These are phyloP conservation scores for Schizonepeta tenuifolia DNA, from an alignment of 257 asterid genomes.

Conservation along the genomic window DNA sequence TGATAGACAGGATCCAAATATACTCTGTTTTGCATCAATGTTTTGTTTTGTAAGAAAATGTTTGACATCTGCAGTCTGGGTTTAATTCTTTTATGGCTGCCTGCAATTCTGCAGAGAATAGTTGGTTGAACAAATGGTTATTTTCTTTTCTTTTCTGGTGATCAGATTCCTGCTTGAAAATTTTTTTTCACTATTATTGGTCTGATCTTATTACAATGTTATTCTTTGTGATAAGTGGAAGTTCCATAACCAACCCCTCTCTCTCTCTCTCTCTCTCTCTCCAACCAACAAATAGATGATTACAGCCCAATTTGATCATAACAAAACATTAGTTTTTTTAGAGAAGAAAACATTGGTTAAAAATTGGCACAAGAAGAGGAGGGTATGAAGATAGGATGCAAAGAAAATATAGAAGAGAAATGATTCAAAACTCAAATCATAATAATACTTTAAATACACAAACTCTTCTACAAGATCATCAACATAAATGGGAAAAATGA, in stretches of 20 bases:
- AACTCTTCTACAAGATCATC: constrained; percentile 45
- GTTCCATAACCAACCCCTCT: background rate
- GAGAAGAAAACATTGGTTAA: too few relatives aligned
- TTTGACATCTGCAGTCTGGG: background rate
- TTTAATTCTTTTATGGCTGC: background rate
- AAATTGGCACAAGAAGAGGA: background rate
- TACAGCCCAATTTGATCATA: background rate
- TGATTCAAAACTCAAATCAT: constrained; percentile 40
- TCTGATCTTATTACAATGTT: background rate
- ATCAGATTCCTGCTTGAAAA: background rate
- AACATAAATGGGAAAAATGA: constrained; percentile 46
- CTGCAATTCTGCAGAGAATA: background rate
- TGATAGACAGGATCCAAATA: background rate
- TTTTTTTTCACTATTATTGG: background rate
- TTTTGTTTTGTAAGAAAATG: background rate
- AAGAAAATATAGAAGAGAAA: constrained; percentile 12
- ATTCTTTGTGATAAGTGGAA: background rate
- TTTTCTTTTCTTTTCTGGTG: background rate
- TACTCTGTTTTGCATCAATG: background rate
- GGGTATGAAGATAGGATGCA: background rate
- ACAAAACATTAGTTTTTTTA: too few relatives aligned
- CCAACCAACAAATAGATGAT: background rate
- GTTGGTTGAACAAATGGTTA: background rate
- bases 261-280: background rate
- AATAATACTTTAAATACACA: constrained; percentile 42